A percentile compares a stretch with the other conserved stretches of the same genome.
Conservation (phyloP, 2,329 filamentous ascomycete species). For the Monilinia fructigena region DNA sequence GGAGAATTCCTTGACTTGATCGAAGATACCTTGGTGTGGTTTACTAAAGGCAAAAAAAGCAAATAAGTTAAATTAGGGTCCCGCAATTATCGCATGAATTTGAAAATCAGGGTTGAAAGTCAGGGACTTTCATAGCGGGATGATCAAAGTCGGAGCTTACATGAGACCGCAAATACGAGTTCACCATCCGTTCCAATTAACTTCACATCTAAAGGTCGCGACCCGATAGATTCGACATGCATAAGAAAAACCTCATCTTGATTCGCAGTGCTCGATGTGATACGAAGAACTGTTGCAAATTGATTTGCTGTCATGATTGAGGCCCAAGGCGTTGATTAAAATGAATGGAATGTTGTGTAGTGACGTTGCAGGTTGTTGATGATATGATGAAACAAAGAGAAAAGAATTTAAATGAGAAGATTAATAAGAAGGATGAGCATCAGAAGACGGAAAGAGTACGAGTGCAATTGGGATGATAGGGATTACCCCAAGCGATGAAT, state of each 20-base stretch:
- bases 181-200: conserved; percentile 62
- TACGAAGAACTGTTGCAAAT: conserved; percentile 49
- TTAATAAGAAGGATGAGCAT: no score
- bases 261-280: conserved; percentile 44
- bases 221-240: conserved; percentile 53
- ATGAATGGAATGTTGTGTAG: background rate
- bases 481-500: no score
- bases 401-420: no score
- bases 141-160: conserved; percentile 35
- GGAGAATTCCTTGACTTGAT: conserved; percentile 54
- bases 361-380: conserved; percentile 1
- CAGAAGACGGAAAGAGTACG: no score
- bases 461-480: no score
- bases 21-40: conserved; percentile 53
- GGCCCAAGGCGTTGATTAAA: background rate
- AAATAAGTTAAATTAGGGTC: conserved; percentile 31
- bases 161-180: conserved; percentile 34
- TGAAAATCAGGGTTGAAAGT: conserved; percentile 24
- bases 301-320: conserved; percentile 28
- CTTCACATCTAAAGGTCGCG: conserved; percentile 59
- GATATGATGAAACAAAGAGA: background rate
- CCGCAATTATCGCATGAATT: conserved; percentile 37
- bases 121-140: conserved; percentile 29
- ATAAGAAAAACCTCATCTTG: conserved; percentile 57
- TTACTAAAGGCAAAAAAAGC: conserved; percentile 46